Percentiles rank a stretch among this genome's conserved stretches.
Evolutionary conservation across 2,329 filamentous ascomycete species (phyloP).

Genomic region (Aspergillus fumigatiaffinis): DNA sequence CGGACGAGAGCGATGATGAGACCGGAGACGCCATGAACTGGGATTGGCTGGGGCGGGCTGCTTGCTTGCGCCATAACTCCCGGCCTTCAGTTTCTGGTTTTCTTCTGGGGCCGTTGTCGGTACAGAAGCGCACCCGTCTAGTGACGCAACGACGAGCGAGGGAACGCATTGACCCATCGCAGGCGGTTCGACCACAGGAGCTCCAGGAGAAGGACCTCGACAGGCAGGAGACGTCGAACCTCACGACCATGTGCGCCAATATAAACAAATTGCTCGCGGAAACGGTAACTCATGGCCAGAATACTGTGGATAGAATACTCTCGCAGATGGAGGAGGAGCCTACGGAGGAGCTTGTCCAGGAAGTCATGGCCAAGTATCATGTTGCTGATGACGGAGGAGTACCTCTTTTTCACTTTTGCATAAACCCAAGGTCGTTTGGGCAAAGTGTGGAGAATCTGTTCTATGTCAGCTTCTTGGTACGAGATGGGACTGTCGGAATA

Average conservation of each 20-base stretch:
- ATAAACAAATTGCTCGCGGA: slow-evolving; percentile 61
- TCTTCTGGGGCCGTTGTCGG: slow-evolving; percentile 79
- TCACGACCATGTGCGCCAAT: slow-evolving; percentile 72
- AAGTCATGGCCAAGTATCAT: slow-evolving; percentile 61
- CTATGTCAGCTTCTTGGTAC: slow-evolving; percentile 89
- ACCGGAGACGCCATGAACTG: slow-evolving; percentile 79
- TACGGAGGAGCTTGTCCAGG: slow-evolving; percentile 37
- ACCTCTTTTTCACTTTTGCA: slow-evolving; percentile 77
- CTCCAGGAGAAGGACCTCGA: slow-evolving; percentile 70
- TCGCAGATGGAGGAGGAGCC: slow-evolving; percentile 25
- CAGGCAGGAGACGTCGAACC: slow-evolving; percentile 70
- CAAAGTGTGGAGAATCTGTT: slow-evolving; percentile 97
- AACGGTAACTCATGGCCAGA: slow-evolving; percentile 43
- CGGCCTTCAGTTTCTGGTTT: slow-evolving; percentile 79
- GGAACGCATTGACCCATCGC: slow-evolving; percentile 62
- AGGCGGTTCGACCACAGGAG: slow-evolving; percentile 71
- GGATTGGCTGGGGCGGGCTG: slow-evolving; percentile 74
- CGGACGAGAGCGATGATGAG: slow-evolving; percentile 63
- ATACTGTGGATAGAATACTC: slow-evolving; percentile 47
- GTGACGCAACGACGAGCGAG: slow-evolving; percentile 66
- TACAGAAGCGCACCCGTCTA: slow-evolving; percentile 77
- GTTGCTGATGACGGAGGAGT: slow-evolving; percentile 68
- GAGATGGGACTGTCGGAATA: slow-evolving; percentile 77
- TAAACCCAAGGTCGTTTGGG: slow-evolving; percentile 86
- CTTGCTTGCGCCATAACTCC: slow-evolving; percentile 67